Evolutionary conservation across 1,284 basidiomycete species (phyloP).

Genomic region (Moesziomyces antarcticus): DNA sequence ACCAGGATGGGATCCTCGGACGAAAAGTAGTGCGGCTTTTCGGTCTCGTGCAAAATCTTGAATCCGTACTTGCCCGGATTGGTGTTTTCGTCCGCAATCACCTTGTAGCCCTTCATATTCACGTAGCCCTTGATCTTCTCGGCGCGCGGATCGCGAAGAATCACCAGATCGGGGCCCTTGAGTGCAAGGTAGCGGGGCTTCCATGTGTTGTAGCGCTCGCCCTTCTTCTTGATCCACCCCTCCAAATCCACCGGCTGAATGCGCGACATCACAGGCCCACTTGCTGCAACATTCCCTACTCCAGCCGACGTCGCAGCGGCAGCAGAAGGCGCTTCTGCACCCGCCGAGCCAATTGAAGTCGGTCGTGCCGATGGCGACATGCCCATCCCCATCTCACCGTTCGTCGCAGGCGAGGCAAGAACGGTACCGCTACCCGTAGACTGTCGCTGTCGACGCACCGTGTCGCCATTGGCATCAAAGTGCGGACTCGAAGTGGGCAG

Average conservation of each 20-base stretch:
- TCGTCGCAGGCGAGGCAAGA: neutral
- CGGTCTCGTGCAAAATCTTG: slow-evolving; percentile 88
- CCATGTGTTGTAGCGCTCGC: slow-evolving; percentile 92
- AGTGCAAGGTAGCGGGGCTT: slow-evolving; percentile 93
- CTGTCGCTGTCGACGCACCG: slow-evolving; percentile 45
- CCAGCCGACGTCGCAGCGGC: slow-evolving; percentile 42
- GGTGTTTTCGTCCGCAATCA: slow-evolving; percentile 89
- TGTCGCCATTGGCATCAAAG: slow-evolving; percentile 58
- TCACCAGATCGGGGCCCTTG: slow-evolving; percentile 77
- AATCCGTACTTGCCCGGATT: slow-evolving; percentile 95
- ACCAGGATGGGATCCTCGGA: slow-evolving; percentile 85
- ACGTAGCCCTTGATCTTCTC: slow-evolving; percentile 90
- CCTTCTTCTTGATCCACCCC: slow-evolving; percentile 94
- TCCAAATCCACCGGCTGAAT: slow-evolving; percentile 64
- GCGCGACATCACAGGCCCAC: slow-evolving; percentile 58
- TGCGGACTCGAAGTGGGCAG: slow-evolving; percentile 60
- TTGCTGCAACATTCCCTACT: slow-evolving; percentile 7
- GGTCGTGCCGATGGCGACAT: slow-evolving; percentile 25
- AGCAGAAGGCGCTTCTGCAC: slow-evolving; percentile 28
- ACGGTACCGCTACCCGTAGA: slow-evolving; percentile 23
- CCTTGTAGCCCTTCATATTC: slow-evolving; percentile 90
- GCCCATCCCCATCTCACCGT: slow-evolving; percentile 20
- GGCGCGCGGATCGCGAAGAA: slow-evolving; percentile 60
- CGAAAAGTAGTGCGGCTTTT: slow-evolving; percentile 90
- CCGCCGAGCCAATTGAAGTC: slow-evolving; percentile 28